Base-by-base conservation (phyloP, 176 grass and related monocot species). In the Rhynchospora breviuscula region DNA sequence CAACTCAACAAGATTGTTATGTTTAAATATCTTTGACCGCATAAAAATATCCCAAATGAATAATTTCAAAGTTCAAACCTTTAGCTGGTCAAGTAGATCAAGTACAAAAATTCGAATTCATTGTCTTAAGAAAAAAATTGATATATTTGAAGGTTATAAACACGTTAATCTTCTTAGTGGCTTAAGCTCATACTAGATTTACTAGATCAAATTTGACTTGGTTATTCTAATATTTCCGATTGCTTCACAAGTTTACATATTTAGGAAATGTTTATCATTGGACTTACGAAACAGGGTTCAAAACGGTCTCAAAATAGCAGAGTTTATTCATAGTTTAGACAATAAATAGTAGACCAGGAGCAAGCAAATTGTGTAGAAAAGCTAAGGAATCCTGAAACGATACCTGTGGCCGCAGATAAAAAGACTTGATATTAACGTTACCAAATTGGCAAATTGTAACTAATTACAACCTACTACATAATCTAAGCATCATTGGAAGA, bases 401-500 rank as follows among this genome's bases (percentile, higher is more conserved):
- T 52, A 10, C 23, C 25, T 75, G 21, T 52, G n/a, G 12, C 46
- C 47, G 26, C 71, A 52, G 13, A 47, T 49, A 73, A 22, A 18
- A 73, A 31, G 11, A 40, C 65, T 17, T 13, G 7, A 69, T 43
- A 15, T 44, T 74, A 25, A 51, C 70, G 33, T 74, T 74, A 48
- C 70, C 66, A 71, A 71, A 71, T 76, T 54, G 5, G 2, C 66
- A 71, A 71, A 71, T 76, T 54, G 5, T 0, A 76, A 76, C 72
- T 54, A 54, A 76, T 26, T 18, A 31, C 23, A 56, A 77, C 49
- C 22, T 31, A 53, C 73, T 49, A 33, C 73, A 77, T 31, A 77
- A 73, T n/a, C 15, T 18, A 52, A 75, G 51, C 8, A 76, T 77
- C 54, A 77, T 77, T 56, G 23, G 21, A 31, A 47, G 48, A 4